These are phyloP conservation scores for Toxoplasma gondii DNA, from an alignment of 169 alveolate genomes.

Conservation along the genomic window DNA sequence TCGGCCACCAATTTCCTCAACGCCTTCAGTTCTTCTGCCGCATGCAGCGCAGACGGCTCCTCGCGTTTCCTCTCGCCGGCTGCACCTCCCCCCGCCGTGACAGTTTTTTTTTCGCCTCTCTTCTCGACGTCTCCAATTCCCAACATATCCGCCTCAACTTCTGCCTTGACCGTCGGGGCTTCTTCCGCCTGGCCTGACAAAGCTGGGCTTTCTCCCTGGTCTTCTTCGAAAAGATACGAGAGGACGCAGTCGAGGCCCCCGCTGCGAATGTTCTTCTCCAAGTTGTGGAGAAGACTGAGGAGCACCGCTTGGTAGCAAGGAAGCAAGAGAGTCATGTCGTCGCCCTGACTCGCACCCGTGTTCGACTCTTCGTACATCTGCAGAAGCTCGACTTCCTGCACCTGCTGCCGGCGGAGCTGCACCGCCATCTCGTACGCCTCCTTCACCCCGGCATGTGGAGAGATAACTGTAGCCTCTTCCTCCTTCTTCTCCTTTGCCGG, in stretches of 20 bases:
- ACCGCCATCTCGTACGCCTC: slow-evolving; percentile 45
- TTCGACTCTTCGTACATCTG: slow-evolving; percentile 34
- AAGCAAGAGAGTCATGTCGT: slow-evolving; percentile 16
- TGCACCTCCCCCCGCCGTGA: background rate
- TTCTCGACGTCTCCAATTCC: background rate
- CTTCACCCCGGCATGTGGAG: background rate
- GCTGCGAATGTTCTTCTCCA: background rate
- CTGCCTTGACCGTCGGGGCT: background rate
- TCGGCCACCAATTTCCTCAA: background rate
- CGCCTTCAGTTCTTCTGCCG: background rate
- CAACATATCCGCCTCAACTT: background rate
- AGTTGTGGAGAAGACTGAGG: background rate
- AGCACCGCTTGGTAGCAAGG: slow-evolving; percentile 45
- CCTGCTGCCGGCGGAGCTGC: slow-evolving; percentile 29
- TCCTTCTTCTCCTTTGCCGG: background rate
- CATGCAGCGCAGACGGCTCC: background rate
- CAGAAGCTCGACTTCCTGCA: slow-evolving; percentile 17
- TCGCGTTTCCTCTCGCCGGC: background rate
- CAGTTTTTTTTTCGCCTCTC: background rate
- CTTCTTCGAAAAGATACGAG: background rate
- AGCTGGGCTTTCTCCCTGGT: background rate
- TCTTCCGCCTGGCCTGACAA: background rate
- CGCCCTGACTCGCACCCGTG: slow-evolving; percentile 18
- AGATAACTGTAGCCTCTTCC: background rate
- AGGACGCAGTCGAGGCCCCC: background rate